Conservation (phyloP, 75 land plant species). For the Picea sitchensis region DNA sequence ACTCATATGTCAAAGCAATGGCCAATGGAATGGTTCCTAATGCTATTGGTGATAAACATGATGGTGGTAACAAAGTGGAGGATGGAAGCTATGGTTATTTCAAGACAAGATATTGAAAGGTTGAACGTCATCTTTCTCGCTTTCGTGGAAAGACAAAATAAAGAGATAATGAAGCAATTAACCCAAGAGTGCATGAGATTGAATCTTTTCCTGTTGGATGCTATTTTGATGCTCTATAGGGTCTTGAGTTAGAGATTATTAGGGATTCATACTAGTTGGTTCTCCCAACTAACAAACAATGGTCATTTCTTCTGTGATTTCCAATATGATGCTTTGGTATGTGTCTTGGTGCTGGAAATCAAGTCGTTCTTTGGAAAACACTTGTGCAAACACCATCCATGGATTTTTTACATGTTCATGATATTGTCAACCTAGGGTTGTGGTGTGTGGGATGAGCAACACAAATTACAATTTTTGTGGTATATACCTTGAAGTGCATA, state of each 20-base stretch:
- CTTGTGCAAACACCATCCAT: slow-evolving; percentile 45
- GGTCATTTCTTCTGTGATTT: slow-evolving; percentile 60
- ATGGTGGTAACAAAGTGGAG: not conserved
- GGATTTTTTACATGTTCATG: slow-evolving; percentile 52
- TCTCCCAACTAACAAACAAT: slow-evolving; percentile 57
- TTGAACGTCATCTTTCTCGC: slow-evolving; percentile 54
- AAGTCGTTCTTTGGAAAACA: slow-evolving; percentile 74
- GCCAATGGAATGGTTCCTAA: not conserved
- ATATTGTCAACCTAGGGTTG: slow-evolving; percentile 27
- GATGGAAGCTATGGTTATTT: slow-evolving; percentile 49
- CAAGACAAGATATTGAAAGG: slow-evolving; percentile 56
- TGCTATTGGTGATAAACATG: not conserved
- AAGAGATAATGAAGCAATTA: not conserved
- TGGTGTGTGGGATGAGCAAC: no score
- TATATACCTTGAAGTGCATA: no score
- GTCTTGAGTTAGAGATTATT: no score
- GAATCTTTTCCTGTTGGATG: slow-evolving; percentile 33
- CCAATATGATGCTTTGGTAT: slow-evolving; percentile 51
- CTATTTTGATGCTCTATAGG: no score
- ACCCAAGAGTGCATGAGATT: not conserved
- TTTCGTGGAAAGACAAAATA: slow-evolving; percentile 29
- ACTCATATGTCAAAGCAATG: slow-evolving; percentile 5
- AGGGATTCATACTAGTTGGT: slow-evolving; percentile 56
- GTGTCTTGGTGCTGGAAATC: slow-evolving; percentile 74
- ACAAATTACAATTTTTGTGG: no score